Conservation (phyloP, 495 filamentous ascomycete species). For the Mytilinidion resinicola region DNA sequence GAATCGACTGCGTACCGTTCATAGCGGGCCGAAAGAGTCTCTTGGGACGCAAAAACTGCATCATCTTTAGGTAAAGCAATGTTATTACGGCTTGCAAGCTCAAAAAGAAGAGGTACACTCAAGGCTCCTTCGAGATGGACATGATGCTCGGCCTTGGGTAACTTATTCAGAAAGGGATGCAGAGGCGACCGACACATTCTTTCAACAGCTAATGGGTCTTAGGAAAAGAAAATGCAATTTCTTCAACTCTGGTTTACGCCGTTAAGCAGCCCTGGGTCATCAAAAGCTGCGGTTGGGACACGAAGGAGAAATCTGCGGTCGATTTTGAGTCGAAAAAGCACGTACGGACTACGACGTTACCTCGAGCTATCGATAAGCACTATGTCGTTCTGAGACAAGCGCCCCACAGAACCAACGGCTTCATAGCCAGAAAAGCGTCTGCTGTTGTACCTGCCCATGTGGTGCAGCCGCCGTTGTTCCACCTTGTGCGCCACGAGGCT, state of each 20-base stretch:
- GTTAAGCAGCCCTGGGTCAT: no score
- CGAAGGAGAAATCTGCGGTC: background rate
- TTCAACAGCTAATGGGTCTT: background rate
- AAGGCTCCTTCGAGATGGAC: slow-evolving; percentile 71
- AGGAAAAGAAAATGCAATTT: no score
- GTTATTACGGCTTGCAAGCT: slow-evolving; percentile 56
- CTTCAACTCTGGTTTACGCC: no score
- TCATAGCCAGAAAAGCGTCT: no score
- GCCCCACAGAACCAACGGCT: background rate
- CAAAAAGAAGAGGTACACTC: slow-evolving; percentile 60
- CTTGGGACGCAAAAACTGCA: slow-evolving; percentile 54
- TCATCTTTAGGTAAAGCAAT: slow-evolving; percentile 54
- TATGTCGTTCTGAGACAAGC: background rate
- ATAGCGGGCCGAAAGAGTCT: slow-evolving; percentile 54
- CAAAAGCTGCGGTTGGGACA: no score
- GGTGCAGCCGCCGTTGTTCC: no score
- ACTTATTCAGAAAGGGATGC: slow-evolving; percentile 56
- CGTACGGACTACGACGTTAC: background rate
- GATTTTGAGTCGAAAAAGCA: background rate
- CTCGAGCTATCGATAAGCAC: slow-evolving; percentile 1
- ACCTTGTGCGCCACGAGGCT: no score
- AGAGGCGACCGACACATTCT: slow-evolving; percentile 49
- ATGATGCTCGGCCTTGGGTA: slow-evolving; percentile 78
- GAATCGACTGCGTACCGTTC: slow-evolving; percentile 22
- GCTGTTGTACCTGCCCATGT: no score